Evolutionary conservation across 176 grass and related monocot species (phyloP).

Genomic region (Chloris gayana): DNA sequence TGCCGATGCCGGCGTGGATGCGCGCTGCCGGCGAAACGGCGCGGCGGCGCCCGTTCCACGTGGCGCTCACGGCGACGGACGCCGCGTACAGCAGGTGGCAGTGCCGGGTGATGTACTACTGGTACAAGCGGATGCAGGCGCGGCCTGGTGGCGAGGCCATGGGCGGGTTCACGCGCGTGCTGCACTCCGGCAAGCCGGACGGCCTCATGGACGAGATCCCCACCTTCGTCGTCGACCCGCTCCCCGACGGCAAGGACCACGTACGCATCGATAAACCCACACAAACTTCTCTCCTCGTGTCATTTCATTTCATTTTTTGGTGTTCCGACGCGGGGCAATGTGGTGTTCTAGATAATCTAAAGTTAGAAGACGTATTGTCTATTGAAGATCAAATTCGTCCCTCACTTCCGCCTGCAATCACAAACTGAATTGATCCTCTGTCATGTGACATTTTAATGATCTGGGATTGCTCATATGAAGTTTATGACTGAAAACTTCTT

Average conservation of each 20-base stretch:
- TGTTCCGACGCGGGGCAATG: conserved; percentile 1
- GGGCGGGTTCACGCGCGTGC: conserved; percentile 87
- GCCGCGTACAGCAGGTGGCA: conserved; percentile 81
- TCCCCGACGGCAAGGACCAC: conserved; percentile 69
- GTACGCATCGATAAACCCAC: conserved; percentile 33
- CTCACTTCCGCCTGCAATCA: neutral
- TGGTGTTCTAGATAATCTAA: neutral
- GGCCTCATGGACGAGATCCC: conserved; percentile 84
- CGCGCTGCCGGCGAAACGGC: conserved; percentile 12
- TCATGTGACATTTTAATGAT: neutral
- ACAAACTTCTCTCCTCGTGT: conserved; percentile 4
- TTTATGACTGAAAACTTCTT: neutral
- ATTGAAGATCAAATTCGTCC: neutral
- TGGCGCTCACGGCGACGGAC: conserved; percentile 73
- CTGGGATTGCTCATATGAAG: neutral
- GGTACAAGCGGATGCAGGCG: conserved; percentile 79
- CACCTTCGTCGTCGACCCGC: conserved; percentile 84
- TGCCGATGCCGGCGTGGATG: conserved; percentile 50
- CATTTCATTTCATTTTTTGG: neutral
- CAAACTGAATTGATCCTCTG: neutral
- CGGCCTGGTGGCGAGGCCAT: conserved; percentile 56
- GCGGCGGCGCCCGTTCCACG: conserved; percentile 63
- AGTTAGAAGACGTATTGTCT: neutral
- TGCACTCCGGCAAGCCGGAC: conserved; percentile 81
- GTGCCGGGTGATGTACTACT: conserved; percentile 90